phyloP scores from a whole-genome alignment of 768 basidiomycete species.

The Clitopilus passeckerianus region DNA sequence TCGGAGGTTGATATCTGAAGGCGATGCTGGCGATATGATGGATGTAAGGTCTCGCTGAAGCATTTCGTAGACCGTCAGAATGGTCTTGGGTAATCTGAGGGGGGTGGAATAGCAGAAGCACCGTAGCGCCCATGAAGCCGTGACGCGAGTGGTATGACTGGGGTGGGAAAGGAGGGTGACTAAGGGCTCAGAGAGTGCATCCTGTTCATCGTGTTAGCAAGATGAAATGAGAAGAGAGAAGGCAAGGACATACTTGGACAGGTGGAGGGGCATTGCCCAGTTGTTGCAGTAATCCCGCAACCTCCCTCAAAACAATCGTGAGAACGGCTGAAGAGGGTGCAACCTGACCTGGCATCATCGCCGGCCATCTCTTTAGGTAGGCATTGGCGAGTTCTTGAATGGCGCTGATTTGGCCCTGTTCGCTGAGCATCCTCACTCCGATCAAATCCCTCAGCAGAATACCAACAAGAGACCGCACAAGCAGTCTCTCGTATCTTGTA shows the following conservation, averaged over 20 bases:
- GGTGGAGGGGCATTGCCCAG: constrained; percentile 90
- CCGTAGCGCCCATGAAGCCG: constrained; percentile 81
- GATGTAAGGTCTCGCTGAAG: constrained; percentile 79
- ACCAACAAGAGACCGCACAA: constrained; percentile 68
- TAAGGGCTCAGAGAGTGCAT: constrained; percentile 81
- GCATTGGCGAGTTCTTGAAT: constrained; percentile 79
- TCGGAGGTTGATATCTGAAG: constrained; percentile 65
- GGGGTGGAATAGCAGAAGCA: constrained; percentile 92
- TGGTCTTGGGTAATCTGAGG: constrained; percentile 72
- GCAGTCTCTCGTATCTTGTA: constrained; percentile 69
- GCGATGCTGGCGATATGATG: constrained; percentile 65
- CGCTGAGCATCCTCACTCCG: constrained; percentile 83
- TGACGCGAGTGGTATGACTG: constrained; percentile 80
- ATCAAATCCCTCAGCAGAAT: constrained; percentile 82
- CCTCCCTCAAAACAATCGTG: constrained; percentile 73
- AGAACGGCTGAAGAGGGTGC: constrained; percentile 66
- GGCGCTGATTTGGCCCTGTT: constrained; percentile 90
- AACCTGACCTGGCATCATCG: constrained; percentile 81
- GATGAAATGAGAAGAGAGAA: neutral
- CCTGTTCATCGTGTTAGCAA: constrained; percentile 33
- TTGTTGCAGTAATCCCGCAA: constrained; percentile 80
- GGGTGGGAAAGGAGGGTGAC: constrained; percentile 84
- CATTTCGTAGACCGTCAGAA: constrained; percentile 73
- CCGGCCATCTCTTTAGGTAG: constrained; percentile 90
- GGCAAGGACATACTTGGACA: constrained; percentile 55